Base-by-base conservation (phyloP, 1,284 basidiomycete species). In the Ganoderma lingzhi region DNA sequence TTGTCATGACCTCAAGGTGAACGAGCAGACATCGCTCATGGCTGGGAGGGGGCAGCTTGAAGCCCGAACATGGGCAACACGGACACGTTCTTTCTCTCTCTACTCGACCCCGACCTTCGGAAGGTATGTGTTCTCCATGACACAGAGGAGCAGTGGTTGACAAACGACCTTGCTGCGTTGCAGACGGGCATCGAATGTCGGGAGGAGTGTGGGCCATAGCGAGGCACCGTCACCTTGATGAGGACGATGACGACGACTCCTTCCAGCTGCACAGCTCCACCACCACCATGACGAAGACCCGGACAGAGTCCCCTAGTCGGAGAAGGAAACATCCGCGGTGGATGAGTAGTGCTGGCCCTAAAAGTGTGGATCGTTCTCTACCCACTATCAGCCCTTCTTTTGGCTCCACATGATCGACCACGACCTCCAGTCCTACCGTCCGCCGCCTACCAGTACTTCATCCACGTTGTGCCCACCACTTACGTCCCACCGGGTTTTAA, bases 371-470 rank as follows among this genome's bases (percentile, higher is more conserved):
- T 35, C 35, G 35, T 35, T 35, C 35, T 35, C 35, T 35, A 35
- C 35, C 35, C 35, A 35, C 35, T 23, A 23, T 23, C 23, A 23
- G 23, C 23, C 23, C 23, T 35, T 35, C 35, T 35, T 35, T 35
- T 35, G 35, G 35, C 35, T 35, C 35, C 35, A 35, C 35, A 35
- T 8, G 35, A 35, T 35, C 35, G 35, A 8, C 35, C 35, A 35
- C 35, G 35, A 35, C 35, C 35, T 35, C 35, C 4, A 35, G 35
- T 35, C 8, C 35, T 35, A 35, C 35, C 89, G n/a, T 97, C 97
- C 80, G 86, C 95, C 67, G 93, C 94, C n/a, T 98, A 96, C 81
- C 96, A 98, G 79, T 99, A 99, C 80, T 99, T 95, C 85, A 83
- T 99, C 61, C 23, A 23, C 23, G 93, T 99, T 70, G 96, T 99